phyloP scores from a whole-genome alignment of 148 eudicot species.

The Fagopyrum homotropicum region DNA sequence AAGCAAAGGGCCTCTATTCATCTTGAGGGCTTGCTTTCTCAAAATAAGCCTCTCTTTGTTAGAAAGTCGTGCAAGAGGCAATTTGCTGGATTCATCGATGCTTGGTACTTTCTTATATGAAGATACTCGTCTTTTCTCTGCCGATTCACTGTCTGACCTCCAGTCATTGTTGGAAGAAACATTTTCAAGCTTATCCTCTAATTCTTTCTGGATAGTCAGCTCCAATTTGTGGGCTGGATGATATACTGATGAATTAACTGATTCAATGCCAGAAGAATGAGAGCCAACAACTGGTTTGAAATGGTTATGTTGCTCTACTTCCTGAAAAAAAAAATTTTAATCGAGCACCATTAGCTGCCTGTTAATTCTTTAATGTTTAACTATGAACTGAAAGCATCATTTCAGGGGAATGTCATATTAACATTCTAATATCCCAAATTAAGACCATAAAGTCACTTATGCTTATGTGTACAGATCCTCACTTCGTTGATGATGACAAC shows the following conservation, averaged over 20 bases:
- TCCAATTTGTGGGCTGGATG: slow-evolving; percentile 15
- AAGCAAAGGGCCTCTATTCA: slow-evolving; percentile 63
- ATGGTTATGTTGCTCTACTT: not conserved
- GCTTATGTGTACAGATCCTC: slow-evolving; percentile 2
- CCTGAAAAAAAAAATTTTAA: not conserved
- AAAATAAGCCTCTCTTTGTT: slow-evolving; percentile 86
- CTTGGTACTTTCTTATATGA: slow-evolving; percentile 16
- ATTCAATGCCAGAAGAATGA: slow-evolving; percentile 17
- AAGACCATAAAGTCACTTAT: not conserved
- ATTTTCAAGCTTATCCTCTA: slow-evolving; percentile 18
- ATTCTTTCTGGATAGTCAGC: not conserved
- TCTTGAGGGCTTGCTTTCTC: slow-evolving; percentile 77
- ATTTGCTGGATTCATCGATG: slow-evolving; percentile 13
- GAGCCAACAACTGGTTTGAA: slow-evolving; percentile 5
- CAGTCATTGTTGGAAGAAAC: slow-evolving; percentile 14
- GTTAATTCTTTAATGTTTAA: not conserved
- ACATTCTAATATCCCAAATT: not conserved
- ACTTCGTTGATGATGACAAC: too few relatives aligned
- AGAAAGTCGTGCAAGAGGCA: slow-evolving; percentile 47
- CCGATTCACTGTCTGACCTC: slow-evolving; percentile 19
- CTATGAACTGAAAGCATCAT: not conserved
- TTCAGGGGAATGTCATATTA: not conserved
- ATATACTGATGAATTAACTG: slow-evolving; percentile 14
- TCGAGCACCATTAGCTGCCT: not conserved
- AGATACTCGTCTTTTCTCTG: slow-evolving; percentile 18